These are phyloP conservation scores for Myriosclerotinia duriaeana DNA, from an alignment of 2,329 filamentous ascomycete genomes.

Conservation along the genomic window DNA sequence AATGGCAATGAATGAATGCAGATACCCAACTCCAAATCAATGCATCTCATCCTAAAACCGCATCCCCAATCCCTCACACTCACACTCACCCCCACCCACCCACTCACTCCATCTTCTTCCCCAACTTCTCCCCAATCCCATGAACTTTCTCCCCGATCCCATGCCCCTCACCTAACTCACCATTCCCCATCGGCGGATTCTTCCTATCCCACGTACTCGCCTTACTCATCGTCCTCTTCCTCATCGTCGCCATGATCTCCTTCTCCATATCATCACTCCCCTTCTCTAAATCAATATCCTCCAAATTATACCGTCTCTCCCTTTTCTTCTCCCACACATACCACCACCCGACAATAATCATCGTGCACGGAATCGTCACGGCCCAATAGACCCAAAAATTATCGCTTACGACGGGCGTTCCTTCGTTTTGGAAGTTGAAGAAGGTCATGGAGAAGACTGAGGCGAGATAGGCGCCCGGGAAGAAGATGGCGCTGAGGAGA, in stretches of 20 bases:
- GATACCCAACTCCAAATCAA: neutral
- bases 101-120: slow-evolving; percentile 14
- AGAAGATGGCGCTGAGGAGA: slow-evolving; percentile 61
- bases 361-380: slow-evolving; percentile 58
- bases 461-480: slow-evolving; percentile 61
- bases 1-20: neutral
- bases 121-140: neutral
- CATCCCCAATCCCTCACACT: neutral
- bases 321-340: slow-evolving; percentile 43
- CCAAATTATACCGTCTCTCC: slow-evolving; percentile 30
- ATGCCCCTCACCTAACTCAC: neutral
- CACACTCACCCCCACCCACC: neutral
- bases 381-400: slow-evolving; percentile 64
- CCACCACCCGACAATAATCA: slow-evolving; percentile 56
- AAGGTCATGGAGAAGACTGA: slow-evolving; percentile 67
- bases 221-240: slow-evolving; percentile 37
- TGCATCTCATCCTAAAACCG: too few species aligned
- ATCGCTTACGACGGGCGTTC: slow-evolving; percentile 43
- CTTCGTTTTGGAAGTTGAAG: slow-evolving; percentile 55
- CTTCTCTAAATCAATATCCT: slow-evolving; percentile 37
- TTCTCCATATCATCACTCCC: slow-evolving; percentile 38
- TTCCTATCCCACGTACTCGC: slow-evolving; percentile 33
- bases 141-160: neutral
- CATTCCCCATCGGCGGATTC: slow-evolving; percentile 9
- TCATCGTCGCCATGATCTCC: slow-evolving; percentile 36